These are phyloP conservation scores for Fereydounia khargensis DNA, from an alignment of 1,284 basidiomycete species.

Conservation along the genomic window DNA sequence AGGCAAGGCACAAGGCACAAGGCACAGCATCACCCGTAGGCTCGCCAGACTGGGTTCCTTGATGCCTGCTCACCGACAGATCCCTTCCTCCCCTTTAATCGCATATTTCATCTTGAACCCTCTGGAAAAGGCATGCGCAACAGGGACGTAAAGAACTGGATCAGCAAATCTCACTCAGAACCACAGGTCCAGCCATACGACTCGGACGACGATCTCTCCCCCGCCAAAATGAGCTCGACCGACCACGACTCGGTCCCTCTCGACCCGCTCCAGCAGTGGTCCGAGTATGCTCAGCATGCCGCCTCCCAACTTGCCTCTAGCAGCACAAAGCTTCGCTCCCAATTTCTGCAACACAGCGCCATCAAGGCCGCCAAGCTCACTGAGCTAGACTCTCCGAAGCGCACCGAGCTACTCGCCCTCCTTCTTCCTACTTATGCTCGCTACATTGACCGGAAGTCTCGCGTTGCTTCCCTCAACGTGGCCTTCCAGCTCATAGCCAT, in stretches of 20 bases:
- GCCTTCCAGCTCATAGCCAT: slow-evolving; percentile 67
- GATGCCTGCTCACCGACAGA: no score
- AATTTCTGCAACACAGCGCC: slow-evolving; percentile 26
- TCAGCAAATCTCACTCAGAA: slow-evolving; percentile 16
- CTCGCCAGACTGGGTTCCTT: no score
- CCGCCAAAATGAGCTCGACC: slow-evolving; percentile 24
- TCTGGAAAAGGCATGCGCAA: slow-evolving; percentile 1
- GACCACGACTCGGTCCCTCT: slow-evolving; percentile 10
- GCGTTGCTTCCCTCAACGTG: slow-evolving; percentile 69
- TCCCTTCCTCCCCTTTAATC: no score
- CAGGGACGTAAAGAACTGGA: slow-evolving; percentile 33
- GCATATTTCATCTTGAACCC: no score
- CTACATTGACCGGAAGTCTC: slow-evolving; percentile 71
- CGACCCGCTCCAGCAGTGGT: slow-evolving; percentile 34
- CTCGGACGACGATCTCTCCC: slow-evolving; percentile 48
- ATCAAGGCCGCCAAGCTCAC: slow-evolving; percentile 22
- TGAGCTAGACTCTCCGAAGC: slow-evolving; percentile 65
- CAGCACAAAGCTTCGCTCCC: slow-evolving; percentile 28
- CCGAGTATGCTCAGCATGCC: slow-evolving; percentile 25
- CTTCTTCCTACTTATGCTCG: slow-evolving; percentile 73
- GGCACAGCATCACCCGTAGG: no score
- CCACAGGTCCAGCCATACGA: slow-evolving; percentile 41
- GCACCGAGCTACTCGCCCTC: slow-evolving; percentile 70
- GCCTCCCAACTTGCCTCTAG: slow-evolving; percentile 15
- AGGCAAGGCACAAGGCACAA: no score